Evolutionary conservation across 2,329 filamentous ascomycete species (phyloP), one percentile per base, ranked within the genome.

Genomic region (Xylariaceae sp.): DNA sequence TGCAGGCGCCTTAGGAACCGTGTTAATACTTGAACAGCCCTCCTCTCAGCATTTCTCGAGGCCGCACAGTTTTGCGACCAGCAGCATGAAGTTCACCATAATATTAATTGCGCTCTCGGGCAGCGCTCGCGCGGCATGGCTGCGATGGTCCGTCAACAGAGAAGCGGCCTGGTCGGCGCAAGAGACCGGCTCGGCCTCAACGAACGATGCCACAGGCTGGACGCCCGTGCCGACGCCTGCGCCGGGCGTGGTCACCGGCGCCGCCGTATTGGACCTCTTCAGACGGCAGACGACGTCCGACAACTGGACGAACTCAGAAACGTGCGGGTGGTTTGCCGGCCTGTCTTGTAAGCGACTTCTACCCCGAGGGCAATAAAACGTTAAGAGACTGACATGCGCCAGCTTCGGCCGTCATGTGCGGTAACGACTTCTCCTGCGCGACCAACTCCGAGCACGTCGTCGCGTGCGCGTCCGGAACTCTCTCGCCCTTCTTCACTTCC

Each of bases 401-500:
- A 57, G 54, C 52, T 5, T 42, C 40, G 7, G 32, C 54, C 1
- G 42, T 44, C 24, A 33, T 33, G n/a, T 57, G 53, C 19, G 45
- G 29, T 2, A 27, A 33, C 2, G 36, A 32, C 16, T 48, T 40
- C 7, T 43, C 41, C 12, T 56, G 53, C 24, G 41, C 47, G 5
- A 64, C 60, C 2, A 58, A 63, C 41, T 33, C 29, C 1, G 33
- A 54, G 12, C 40, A 59, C n/a, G 49, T 58, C 23, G 57, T 64
- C 17, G 60, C 48, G 6, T 64, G 61, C 37, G 50, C 39, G 3
- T 51, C 53, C 0, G 52, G 47, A 2, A 53, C 52, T 0, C 36
- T 44, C 4, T 43, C 42, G 5, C 49, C 50, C 0, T 61, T 62
- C 36, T 63, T 46, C 41, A 50, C 52, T 3, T 47, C 49, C 4